phyloP scores from a whole-genome alignment of 257 asterid genomes.

The Solanum clarkiae region DNA sequence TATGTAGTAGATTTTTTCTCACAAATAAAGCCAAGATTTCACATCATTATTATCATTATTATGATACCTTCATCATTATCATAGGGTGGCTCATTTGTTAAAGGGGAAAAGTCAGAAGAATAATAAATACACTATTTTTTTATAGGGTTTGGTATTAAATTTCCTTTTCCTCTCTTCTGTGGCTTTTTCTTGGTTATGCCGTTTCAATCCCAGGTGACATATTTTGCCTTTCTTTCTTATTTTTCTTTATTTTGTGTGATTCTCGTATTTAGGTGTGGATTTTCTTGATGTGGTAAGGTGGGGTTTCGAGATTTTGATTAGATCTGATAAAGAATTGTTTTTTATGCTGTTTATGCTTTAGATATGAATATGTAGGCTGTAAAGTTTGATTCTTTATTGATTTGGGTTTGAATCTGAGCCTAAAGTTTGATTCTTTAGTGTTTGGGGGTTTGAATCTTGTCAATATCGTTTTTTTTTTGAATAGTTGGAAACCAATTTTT shows the following conservation, averaged over 20 bases:
- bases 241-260: not conserved
- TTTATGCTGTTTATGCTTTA: not conserved
- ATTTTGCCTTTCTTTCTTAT: not conserved
- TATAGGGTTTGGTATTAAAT: not conserved
- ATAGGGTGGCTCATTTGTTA: not conserved
- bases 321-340: not conserved
- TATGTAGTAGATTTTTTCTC: not conserved
- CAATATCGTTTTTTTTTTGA: not conserved
- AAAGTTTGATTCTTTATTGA: not conserved
- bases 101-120: not conserved
- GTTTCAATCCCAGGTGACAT: constrained; percentile 14
- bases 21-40: not conserved
- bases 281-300: not conserved
- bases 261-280: not conserved
- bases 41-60: not conserved
- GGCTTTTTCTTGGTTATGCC: constrained; percentile 26
- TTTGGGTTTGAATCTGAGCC: not conserved
- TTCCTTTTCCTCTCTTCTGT: not conserved
- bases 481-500: not conserved
- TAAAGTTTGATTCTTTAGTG: not conserved
- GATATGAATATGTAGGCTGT: not conserved
- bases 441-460: not conserved
- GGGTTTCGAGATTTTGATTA: not conserved
- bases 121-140: not conserved
- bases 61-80: not conserved